Evolutionary conservation across 441 rosid species (phyloP).

Genomic region (Pelargonium citronellum): DNA sequence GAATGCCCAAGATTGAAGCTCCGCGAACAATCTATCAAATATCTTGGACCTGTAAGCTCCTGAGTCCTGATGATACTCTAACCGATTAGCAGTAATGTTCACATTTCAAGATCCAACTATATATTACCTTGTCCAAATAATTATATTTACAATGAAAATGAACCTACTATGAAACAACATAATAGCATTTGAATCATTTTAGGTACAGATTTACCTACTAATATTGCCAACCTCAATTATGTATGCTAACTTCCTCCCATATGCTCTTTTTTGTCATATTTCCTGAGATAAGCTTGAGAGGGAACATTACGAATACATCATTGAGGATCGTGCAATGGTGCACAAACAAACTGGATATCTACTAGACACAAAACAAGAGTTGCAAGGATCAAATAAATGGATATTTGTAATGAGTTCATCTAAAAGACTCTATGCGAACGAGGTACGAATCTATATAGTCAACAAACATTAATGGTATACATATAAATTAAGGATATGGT

Average conservation of each 20-base stretch:
- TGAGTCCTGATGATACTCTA: no score
- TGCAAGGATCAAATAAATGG: conserved; percentile 24
- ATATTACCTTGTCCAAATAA: no score
- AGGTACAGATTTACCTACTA: not conserved
- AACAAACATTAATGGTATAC: no score
- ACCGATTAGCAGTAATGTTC: no score
- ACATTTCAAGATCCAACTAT: no score
- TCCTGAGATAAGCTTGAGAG: conserved; percentile 27
- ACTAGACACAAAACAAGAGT: conserved; percentile 21
- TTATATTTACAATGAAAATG: no score
- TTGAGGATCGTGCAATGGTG: conserved; percentile 18
- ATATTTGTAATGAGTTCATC: conserved; percentile 30
- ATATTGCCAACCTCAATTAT: not conserved
- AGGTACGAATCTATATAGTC: conserved; percentile 16
- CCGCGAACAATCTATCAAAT: conserved; percentile 26
- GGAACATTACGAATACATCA: conserved; percentile 20
- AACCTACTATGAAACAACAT: no score
- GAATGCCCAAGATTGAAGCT: conserved; percentile 33
- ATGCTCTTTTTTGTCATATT: not conserved
- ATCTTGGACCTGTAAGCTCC: conserved; percentile 33
- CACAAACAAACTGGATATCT: conserved; percentile 25
- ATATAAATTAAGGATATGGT: no score
- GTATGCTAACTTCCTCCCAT: conserved; percentile 8
- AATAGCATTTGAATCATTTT: no score
- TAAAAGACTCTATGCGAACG: conserved; percentile 24